Conservation (phyloP, 768 basidiomycete species). For the Lentinula raphanica region DNA sequence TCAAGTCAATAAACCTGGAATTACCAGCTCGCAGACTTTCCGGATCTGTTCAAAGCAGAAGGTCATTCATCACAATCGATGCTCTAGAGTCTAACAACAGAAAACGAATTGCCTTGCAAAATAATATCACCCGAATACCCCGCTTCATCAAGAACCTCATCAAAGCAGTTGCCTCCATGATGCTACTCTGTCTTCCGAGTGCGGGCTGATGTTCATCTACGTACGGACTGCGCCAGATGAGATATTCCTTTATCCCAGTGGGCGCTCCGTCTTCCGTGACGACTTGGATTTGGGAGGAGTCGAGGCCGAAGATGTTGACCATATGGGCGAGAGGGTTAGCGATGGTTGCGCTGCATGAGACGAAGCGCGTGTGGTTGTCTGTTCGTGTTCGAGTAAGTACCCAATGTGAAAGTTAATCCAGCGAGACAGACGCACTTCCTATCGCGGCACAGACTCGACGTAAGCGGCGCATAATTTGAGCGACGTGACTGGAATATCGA, state of each 20-base stretch:
- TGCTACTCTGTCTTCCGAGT: conserved; percentile 51
- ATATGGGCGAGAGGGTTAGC: conserved; percentile 72
- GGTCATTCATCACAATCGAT: background rate
- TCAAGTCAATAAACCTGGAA: conserved; percentile 11
- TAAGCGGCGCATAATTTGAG: conserved; percentile 71
- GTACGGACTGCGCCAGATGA: conserved; percentile 71
- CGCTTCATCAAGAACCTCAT: conserved; percentile 81
- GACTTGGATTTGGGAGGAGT: conserved; percentile 54
- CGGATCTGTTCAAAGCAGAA: conserved; percentile 46
- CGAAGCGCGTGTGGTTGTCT: conserved; percentile 59
- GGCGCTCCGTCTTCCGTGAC: conserved; percentile 82
- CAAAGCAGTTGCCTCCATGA: conserved; percentile 63
- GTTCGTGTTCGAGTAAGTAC: background rate
- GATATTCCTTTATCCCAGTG: conserved; percentile 70
- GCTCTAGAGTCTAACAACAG: background rate
- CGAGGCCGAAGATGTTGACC: conserved; percentile 67
- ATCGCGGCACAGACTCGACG: conserved; percentile 71
- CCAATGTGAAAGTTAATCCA: too few relatives aligned
- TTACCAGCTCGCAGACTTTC: conserved; percentile 76
- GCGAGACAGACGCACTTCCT: conserved; percentile 50
- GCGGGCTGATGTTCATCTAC: conserved; percentile 49
- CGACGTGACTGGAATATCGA: conserved; percentile 57
- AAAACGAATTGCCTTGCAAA: conserved; percentile 60
- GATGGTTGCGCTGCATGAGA: conserved; percentile 89
- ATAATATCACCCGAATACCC: conserved; percentile 80